A percentile compares a stretch with the other conserved stretches of the same genome.
Conservation (phyloP, 2,329 filamentous ascomycete species). For the Lojkania enalia region DNA sequence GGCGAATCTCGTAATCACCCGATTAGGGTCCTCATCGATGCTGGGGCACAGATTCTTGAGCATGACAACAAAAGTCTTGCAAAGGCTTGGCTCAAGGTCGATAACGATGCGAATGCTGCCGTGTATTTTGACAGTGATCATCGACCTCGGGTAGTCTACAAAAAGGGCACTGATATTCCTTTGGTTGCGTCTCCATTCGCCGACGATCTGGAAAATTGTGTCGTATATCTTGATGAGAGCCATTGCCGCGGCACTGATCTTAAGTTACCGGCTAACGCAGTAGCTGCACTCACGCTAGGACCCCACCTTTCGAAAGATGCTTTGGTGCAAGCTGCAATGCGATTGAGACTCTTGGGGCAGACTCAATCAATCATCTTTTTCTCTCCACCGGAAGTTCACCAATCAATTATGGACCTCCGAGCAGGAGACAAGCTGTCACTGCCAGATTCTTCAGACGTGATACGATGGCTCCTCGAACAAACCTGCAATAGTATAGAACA, state of each 20-base stretch:
- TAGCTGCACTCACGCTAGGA: constrained; percentile 17
- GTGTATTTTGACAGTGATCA: constrained; percentile 56
- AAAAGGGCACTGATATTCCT: constrained; percentile 40
- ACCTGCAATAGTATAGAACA: constrained; percentile 63
- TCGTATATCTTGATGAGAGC: constrained; percentile 69
- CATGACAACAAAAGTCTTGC: constrained; percentile 50
- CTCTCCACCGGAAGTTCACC: constrained; percentile 61
- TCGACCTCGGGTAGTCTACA: constrained; percentile 49
- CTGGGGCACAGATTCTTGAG: constrained; percentile 69
- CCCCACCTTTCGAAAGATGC: constrained; percentile 61
- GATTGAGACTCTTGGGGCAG: constrained; percentile 60
- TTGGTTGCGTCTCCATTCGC: constrained; percentile 57
- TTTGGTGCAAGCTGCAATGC: constrained; percentile 66
- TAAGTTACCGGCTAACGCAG: constrained; percentile 60
- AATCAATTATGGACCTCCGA: constrained; percentile 60
- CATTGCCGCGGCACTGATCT: constrained; percentile 71
- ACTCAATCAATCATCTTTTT: constrained; percentile 59
- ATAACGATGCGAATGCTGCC: constrained; percentile 51
- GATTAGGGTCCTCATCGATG: constrained; percentile 66
- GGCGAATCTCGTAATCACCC: too few relatives aligned
- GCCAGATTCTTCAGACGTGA: constrained; percentile 55
- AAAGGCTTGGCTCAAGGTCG: constrained; percentile 52
- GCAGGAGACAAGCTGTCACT: constrained; percentile 11
- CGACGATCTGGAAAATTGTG: constrained; percentile 58
- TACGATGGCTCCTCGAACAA: constrained; percentile 65